These are phyloP conservation scores for Candida cerambycidarum DNA, from an alignment of 805 yeast genomes.

Conservation along the genomic window DNA sequence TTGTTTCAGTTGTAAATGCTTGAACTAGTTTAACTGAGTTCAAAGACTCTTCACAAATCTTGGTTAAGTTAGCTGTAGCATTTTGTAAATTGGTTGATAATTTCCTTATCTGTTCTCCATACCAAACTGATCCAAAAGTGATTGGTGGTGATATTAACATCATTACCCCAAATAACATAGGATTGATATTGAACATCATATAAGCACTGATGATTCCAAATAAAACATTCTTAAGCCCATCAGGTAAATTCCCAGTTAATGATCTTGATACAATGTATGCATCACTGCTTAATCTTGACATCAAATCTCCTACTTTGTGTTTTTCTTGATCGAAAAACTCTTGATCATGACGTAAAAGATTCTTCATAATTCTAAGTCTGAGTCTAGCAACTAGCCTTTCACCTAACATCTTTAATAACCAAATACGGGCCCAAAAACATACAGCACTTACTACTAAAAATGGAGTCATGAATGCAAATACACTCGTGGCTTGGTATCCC, in stretches of 20 bases:
- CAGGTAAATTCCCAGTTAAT: constrained; percentile 44
- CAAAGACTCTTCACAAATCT: constrained; percentile 44
- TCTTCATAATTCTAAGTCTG: constrained; percentile 41
- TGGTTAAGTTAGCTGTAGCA: constrained; percentile 45
- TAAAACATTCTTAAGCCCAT: constrained; percentile 43
- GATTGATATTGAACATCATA: constrained; percentile 46
- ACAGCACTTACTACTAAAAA: constrained; percentile 43
- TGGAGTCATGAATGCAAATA: constrained; percentile 43
- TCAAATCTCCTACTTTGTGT: constrained; percentile 47
- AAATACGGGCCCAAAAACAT: constrained; percentile 48
- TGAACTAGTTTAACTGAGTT: constrained; percentile 43
- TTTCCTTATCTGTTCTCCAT: constrained; percentile 44
- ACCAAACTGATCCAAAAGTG: constrained; percentile 45
- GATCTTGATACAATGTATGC: constrained; percentile 47
- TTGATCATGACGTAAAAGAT: constrained; percentile 41
- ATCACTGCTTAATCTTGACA: constrained; percentile 44
- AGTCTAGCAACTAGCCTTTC: constrained; percentile 46
- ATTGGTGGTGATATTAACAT: constrained; percentile 46
- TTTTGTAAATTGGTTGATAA: constrained; percentile 42
- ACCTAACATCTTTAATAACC: constrained; percentile 42
- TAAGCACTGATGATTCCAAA: constrained; percentile 43
- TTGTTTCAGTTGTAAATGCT: constrained; percentile 44
- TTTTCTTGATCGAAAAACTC: constrained; percentile 43
- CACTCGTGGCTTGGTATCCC: constrained; percentile 45
- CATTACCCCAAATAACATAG: constrained; percentile 43